A percentile compares a stretch with the other conserved stretches of the same genome.
Evolutionary conservation across 2,329 filamentous ascomycete genomes (phyloP).

Genomic region (Pseudogymnoascus sp.): DNA sequence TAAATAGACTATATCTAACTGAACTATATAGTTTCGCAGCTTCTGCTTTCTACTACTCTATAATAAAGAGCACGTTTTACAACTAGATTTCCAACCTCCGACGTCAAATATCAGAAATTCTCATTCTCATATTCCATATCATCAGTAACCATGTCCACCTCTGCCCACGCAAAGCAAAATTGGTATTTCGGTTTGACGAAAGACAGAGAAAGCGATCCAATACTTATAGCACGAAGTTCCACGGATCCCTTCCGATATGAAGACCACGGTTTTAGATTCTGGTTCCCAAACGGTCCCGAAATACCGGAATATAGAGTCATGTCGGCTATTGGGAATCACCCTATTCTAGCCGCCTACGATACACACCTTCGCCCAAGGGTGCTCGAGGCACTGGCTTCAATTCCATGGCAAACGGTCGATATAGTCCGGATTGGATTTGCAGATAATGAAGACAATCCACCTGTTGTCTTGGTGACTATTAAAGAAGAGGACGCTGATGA

Average conservation of each 20-base stretch:
- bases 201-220: not conserved
- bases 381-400: not conserved
- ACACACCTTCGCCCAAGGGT: not conserved
- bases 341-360: not conserved
- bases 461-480: not conserved
- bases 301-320: not conserved
- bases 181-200: not conserved
- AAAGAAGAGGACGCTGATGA: not conserved
- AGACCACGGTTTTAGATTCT: not conserved
- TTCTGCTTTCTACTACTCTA: not conserved
- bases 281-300: not conserved
- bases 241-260: not conserved
- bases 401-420: not conserved
- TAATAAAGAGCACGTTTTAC: not conserved
- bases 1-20: not conserved
- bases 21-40: not conserved
- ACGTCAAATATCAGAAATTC: not conserved
- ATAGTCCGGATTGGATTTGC: not conserved
- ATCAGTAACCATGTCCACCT: not conserved
- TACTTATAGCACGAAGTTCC: not conserved
- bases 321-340: not conserved
- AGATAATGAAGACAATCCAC: not conserved
- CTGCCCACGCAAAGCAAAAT: not conserved
- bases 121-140: not conserved
- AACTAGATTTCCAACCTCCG: not conserved